Evolutionary conservation across 495 filamentous ascomycete species (phyloP).

Genomic region (Neurospora sp.): DNA sequence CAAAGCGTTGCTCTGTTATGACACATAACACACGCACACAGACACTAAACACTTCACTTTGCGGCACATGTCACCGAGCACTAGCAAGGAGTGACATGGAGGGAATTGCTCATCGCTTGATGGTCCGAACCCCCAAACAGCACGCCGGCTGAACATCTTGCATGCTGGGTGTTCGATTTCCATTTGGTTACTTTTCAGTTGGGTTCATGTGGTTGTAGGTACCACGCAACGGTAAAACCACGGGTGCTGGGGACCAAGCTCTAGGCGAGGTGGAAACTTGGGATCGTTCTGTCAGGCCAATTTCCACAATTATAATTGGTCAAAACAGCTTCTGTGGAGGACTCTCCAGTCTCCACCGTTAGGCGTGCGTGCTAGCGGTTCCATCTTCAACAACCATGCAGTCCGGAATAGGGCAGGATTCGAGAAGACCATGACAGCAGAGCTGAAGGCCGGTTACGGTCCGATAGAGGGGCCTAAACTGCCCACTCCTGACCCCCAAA

Average conservation of each 20-base stretch:
- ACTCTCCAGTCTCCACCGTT: not conserved
- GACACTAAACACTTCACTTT: not conserved
- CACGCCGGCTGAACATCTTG: not conserved
- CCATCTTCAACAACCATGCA: not conserved
- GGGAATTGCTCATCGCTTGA: not conserved
- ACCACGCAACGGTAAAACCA: not conserved
- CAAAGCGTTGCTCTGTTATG: not conserved
- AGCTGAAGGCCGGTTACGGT: not conserved
- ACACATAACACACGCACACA: not conserved
- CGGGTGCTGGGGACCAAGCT: not conserved
- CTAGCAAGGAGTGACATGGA: not conserved
- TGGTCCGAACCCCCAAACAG: not conserved
- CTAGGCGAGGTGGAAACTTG: not conserved
- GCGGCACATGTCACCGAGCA: not conserved
- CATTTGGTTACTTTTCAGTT: not conserved
- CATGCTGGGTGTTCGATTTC: not conserved
- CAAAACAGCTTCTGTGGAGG: not conserved
- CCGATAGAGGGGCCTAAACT: not conserved
- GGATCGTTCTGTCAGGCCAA: not conserved
- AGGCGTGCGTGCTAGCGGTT: not conserved
- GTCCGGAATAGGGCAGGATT: not conserved
- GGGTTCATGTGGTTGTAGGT: not conserved
- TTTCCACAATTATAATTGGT: not conserved
- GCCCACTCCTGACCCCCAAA: not conserved
- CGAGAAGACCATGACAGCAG: not conserved